A percentile compares a stretch with the other conserved stretches of the same genome.
Conservation (phyloP, 73 alveolate genomes). For the Paramecium sonneborni region DNA sequence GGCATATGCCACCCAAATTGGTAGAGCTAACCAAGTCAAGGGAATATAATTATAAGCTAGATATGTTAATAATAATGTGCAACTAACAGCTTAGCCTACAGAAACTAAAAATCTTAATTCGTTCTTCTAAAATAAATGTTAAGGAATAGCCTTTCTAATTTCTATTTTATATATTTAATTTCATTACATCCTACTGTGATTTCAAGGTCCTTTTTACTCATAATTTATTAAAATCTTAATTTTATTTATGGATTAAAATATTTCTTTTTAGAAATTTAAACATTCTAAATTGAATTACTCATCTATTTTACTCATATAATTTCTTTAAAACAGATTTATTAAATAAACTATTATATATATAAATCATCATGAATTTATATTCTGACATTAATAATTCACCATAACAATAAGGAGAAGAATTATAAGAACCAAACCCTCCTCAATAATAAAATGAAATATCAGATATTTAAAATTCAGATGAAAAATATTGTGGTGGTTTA, state of each 20-base stretch:
- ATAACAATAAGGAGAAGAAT: no score
- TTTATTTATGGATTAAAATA: background rate
- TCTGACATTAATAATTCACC: no score
- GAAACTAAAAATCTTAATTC: conserved; percentile 43
- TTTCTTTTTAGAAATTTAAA: background rate
- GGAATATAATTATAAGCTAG: conserved; percentile 28
- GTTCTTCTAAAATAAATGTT: conserved; percentile 7
- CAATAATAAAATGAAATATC: no score
- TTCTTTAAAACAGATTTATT: no score
- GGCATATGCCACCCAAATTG: conserved; percentile 42
- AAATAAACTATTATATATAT: no score
- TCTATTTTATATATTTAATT: background rate
- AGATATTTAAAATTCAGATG: no score
- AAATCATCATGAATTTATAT: no score
- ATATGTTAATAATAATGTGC: background rate
- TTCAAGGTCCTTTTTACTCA: background rate
- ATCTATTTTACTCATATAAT: no score
- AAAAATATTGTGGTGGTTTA: no score
- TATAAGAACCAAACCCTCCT: no score
- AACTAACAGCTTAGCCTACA: background rate
- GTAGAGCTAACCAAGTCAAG: conserved; percentile 6
- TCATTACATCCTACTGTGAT: background rate
- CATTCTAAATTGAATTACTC: background rate
- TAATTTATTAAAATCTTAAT: background rate
- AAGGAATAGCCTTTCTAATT: conserved; percentile 47